Evolutionary conservation across 192 early-diverging fungal genomes (phyloP), one percentile per base, ranked within the genome.

Genomic region (Powellomyces hirtus): DNA sequence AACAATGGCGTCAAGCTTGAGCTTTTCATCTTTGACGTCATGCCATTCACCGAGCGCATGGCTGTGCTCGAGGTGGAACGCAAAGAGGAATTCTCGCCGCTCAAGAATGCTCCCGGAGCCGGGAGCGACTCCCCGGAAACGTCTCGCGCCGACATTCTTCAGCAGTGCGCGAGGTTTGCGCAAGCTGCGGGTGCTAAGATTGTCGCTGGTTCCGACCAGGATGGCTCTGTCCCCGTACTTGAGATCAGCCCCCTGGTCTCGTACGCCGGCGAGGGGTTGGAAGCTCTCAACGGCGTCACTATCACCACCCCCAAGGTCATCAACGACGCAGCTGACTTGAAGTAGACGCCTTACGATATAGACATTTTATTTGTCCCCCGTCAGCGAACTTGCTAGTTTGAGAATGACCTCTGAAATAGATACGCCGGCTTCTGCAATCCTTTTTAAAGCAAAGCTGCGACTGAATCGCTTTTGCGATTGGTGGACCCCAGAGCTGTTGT

Each of bases 11-110:
- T 99, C 87, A 99, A 99, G 81, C 86, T 99, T 14, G 97, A 99
- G 82, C 85, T 94, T 70, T 99, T 99, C 79, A 95, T 99, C 44
- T 99, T 99, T 89, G 97, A 99, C 76, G 95, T 99, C 11, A 94
- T 99, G 77, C 95, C 97, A 27, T 94, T 88, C 68, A 89, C 90
- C 29, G 76, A 96, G 62, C 67, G 79, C 38, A 84, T 99, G 83
- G 93, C 95, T 31, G 94, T 98, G 35, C 84, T 99, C 42, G 95
- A 99, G 74, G 89, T 90, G 38, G 88, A 90, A 52, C 90, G 97
- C 55, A 85, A 84, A 35, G 97, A 99, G 57, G 95, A 99, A 81
- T 99, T 99, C 71, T 93, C 92, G 20, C 97, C 97, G 20, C 78
- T 99, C 52, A 99, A 99, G 87, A 99, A 99, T 72, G 95, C 93